A percentile compares a stretch with the other conserved stretches of the same genome.
Conservation (phyloP, 306 rosid species). For the Arachis hypogaea region DNA sequence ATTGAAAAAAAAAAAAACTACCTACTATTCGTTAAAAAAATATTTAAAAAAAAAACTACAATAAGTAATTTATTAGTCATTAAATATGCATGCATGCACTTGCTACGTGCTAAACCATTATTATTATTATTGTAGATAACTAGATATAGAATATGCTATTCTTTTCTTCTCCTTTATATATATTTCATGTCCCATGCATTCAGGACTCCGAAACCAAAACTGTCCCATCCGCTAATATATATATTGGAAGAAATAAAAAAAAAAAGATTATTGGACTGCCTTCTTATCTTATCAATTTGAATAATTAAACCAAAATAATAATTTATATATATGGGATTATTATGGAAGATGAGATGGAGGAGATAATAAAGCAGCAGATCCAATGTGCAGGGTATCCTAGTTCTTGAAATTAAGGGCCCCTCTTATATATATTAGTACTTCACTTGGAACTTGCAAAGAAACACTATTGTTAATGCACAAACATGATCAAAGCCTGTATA, state of each 20-base stretch:
- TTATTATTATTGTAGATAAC: too few species aligned
- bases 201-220: not conserved
- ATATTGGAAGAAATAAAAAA: not conserved
- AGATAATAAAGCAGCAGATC: conserved; percentile 53
- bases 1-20: too few species aligned
- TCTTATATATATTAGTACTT: not conserved
- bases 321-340: conserved; percentile 23
- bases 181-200: conserved; percentile 8
- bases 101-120: too few species aligned
- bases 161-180: too few species aligned
- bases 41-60: not conserved
- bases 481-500: not conserved
- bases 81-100: too few species aligned
- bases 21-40: not conserved
- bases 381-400: conserved; percentile 62
- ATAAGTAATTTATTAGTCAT: not conserved
- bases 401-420: conserved; percentile 34
- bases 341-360: conserved; percentile 42
- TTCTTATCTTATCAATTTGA: conserved; percentile 54
- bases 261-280: conserved; percentile 30
- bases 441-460: not conserved
- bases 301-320: conserved; percentile 39
- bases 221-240: conserved; percentile 14
- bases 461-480: not conserved
- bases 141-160: conserved; percentile 2